Evolutionary conservation across 2,329 filamentous ascomycete genomes (phyloP).

Genomic region (Emmonsiellopsis sp.): DNA sequence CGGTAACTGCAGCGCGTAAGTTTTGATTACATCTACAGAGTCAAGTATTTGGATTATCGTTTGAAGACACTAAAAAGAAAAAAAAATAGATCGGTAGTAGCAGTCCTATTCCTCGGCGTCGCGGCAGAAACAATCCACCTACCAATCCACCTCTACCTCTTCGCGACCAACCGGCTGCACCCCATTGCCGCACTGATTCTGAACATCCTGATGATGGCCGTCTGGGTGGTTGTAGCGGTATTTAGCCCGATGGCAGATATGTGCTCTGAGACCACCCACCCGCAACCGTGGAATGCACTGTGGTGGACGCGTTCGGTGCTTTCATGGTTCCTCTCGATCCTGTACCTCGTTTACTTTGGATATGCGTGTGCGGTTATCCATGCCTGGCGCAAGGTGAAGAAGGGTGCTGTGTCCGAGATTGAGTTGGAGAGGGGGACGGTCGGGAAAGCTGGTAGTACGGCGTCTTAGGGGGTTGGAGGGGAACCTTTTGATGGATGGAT

Average conservation of each 20-base stretch:
- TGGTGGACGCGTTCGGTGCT: constrained; percentile 3
- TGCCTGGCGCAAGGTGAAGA: constrained; percentile 1
- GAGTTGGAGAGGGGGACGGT: no score
- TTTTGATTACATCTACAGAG: background rate
- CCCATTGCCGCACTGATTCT: constrained; percentile 5
- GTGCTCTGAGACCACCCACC: background rate
- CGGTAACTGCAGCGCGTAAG: background rate
- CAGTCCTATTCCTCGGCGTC: constrained; percentile 2
- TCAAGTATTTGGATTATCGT: background rate
- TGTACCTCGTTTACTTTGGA: constrained; percentile 6
- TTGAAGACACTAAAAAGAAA: background rate
- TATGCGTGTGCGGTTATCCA: constrained; percentile 1
- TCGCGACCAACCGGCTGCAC: background rate
- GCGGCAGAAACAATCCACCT: constrained; percentile 4
- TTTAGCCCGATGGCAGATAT: background rate
- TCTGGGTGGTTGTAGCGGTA: background rate
- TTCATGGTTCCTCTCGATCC: constrained; percentile 1
- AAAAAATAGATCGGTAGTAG: background rate
- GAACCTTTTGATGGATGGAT: no score
- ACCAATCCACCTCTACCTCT: constrained; percentile 5
- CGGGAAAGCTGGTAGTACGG: no score
- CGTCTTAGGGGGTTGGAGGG: no score
- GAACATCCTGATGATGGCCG: background rate
- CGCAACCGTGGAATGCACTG: background rate
- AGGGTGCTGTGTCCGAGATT: background rate